Conservation (phyloP, 73 alveolate genomes). For the Paramecium sonneborni region DNA sequence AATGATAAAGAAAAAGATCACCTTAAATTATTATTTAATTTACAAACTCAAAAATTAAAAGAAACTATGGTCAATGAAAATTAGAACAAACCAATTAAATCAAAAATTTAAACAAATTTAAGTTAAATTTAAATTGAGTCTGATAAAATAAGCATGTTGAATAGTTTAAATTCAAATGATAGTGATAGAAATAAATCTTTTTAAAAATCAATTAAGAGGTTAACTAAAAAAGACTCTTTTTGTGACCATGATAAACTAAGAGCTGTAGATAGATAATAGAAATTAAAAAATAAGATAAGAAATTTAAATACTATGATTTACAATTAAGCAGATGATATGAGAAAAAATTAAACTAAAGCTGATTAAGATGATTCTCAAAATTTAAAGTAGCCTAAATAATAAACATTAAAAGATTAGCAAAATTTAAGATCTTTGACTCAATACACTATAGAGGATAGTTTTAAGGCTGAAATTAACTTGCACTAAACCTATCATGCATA, state of each 20-base stretch:
- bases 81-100: background rate
- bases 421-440: background rate
- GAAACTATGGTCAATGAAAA: background rate
- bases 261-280: background rate
- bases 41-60: background rate
- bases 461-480: background rate
- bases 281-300: background rate
- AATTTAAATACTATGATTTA: background rate
- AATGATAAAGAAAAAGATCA: background rate
- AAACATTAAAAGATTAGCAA: background rate
- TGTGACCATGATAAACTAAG: background rate
- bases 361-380: background rate
- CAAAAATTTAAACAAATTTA: background rate
- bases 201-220: background rate
- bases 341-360: background rate
- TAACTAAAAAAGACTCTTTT: background rate
- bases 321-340: background rate
- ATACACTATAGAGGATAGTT: background rate
- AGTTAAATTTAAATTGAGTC: background rate
- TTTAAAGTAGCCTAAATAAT: background rate
- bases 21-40: background rate
- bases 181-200: background rate
- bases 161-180: background rate
- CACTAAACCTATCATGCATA: background rate
- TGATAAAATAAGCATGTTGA: background rate